Conservation (phyloP, 371 early-diverging fungal genomes). For the Mortierella sp. region DNA sequence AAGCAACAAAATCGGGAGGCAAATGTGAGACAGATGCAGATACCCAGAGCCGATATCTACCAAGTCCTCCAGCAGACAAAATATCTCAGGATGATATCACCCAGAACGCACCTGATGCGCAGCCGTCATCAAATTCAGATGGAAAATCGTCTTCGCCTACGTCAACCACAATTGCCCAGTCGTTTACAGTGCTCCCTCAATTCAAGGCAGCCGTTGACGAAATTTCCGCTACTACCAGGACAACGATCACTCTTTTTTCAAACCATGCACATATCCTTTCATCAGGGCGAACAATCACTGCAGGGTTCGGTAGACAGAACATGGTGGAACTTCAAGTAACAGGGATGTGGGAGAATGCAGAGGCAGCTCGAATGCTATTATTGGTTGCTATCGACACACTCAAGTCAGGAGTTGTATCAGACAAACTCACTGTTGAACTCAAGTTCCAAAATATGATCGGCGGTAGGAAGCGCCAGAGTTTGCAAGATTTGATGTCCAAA, state of each 20-base stretch:
- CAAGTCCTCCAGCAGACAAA: conserved; percentile 3
- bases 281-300: not conserved
- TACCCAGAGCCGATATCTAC: conserved; percentile 26
- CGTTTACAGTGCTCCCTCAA: conserved; percentile 26
- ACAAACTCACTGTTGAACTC: conserved; percentile 37
- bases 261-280: conserved; percentile 6
- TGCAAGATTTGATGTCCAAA: conserved; percentile 80
- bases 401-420: conserved; percentile 59
- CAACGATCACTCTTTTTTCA: conserved; percentile 36
- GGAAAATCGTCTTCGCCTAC: conserved; percentile 1
- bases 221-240: conserved; percentile 38
- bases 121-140: not conserved
- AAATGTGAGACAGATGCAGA: conserved; percentile 10
- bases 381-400: conserved; percentile 49
- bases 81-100: conserved; percentile 1
- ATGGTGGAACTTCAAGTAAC: conserved; percentile 42
- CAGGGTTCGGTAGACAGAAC: conserved; percentile 29
- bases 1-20: not conserved
- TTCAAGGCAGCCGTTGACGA: conserved; percentile 39
- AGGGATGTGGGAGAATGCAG: conserved; percentile 51
- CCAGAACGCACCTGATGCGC: not conserved
- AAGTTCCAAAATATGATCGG: conserved; percentile 74
- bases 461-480: conserved; percentile 78
- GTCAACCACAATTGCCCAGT: not conserved
- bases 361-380: conserved; percentile 38